phyloP scores from a whole-genome alignment of 2,329 filamentous ascomycete genomes.

The Madurella fahalii region DNA sequence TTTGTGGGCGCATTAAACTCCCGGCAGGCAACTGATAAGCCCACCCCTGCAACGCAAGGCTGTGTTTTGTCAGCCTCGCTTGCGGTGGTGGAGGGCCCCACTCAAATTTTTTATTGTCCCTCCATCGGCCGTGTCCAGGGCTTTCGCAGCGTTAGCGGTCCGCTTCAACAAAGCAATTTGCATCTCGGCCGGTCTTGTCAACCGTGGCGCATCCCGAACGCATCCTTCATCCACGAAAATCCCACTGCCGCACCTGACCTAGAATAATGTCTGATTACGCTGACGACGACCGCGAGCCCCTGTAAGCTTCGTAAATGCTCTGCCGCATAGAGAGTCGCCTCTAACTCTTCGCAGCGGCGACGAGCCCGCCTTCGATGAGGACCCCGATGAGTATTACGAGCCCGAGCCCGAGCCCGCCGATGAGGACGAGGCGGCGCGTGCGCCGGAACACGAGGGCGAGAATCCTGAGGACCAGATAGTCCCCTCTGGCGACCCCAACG shows the following conservation, averaged over 20 bases:
- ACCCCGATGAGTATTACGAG: conserved; percentile 58
- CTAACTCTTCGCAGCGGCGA: conserved; percentile 50
- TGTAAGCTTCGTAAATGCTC: conserved; percentile 13
- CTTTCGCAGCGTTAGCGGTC: background rate
- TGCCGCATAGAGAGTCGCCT: background rate
- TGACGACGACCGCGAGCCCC: conserved; percentile 54
- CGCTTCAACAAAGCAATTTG: conserved; percentile 12
- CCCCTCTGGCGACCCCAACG: conserved; percentile 54
- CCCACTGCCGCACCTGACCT: background rate
- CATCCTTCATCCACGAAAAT: background rate
- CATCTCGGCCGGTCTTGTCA: background rate
- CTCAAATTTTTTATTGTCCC: conserved; percentile 21
- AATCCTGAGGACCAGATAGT: conserved; percentile 58
- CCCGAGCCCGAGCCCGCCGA: conserved; percentile 52
- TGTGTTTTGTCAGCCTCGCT: background rate
- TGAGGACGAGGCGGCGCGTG: conserved; percentile 48
- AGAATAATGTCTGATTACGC: conserved; percentile 68
- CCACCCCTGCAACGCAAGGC: background rate
- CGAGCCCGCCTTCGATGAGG: conserved; percentile 69
- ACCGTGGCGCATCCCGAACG: background rate
- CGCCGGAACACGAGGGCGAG: conserved; percentile 49
- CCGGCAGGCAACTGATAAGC: conserved; percentile 11
- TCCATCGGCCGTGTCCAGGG: conserved; percentile 7
- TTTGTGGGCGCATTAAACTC: conserved; percentile 15
- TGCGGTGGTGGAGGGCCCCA: conserved; percentile 12